phyloP scores from a whole-genome alignment of 148 eudicot genomes.

The Diospyros kaki region DNA sequence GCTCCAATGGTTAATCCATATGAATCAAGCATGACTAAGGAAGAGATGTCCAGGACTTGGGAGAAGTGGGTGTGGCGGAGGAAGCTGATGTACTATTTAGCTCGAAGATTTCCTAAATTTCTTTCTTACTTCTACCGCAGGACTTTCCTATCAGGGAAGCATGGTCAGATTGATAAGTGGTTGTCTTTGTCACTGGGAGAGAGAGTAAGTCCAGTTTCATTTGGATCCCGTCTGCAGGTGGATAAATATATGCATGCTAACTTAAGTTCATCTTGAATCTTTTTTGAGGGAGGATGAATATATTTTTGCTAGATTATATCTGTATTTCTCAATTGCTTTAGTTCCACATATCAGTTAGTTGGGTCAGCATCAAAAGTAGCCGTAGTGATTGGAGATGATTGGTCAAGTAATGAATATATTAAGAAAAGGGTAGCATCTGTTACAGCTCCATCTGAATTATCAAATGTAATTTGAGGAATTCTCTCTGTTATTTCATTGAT shows the following conservation, averaged over 20 bases:
- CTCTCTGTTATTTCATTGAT: too few relatives aligned
- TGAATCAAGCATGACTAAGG: slow-evolving; percentile 76
- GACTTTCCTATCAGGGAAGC: slow-evolving; percentile 80
- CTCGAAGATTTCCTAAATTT: slow-evolving; percentile 62
- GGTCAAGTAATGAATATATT: background rate
- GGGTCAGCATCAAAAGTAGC: background rate
- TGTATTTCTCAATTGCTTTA: background rate
- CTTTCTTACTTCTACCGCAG: slow-evolving; percentile 54
- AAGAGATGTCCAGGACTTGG: slow-evolving; percentile 76
- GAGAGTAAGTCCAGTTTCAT: slow-evolving; percentile 37
- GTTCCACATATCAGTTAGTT: background rate
- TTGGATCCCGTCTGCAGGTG: too few relatives aligned
- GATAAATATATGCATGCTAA: too few relatives aligned
- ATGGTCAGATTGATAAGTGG: slow-evolving; percentile 73
- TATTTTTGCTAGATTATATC: too few relatives aligned
- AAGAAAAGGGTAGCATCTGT: background rate
- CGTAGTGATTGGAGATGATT: background rate
- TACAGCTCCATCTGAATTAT: background rate
- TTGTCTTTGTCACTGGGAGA: slow-evolving; percentile 55
- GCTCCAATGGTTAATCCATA: slow-evolving; percentile 91
- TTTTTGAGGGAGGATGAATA: too few relatives aligned
- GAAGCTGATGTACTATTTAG: slow-evolving; percentile 64
- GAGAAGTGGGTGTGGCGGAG: slow-evolving; percentile 70
- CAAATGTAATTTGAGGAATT: background rate
- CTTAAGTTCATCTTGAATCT: too few relatives aligned